Conservation (phyloP, 352 stramenopile species). For the Globisporangium paroecandrum region DNA sequence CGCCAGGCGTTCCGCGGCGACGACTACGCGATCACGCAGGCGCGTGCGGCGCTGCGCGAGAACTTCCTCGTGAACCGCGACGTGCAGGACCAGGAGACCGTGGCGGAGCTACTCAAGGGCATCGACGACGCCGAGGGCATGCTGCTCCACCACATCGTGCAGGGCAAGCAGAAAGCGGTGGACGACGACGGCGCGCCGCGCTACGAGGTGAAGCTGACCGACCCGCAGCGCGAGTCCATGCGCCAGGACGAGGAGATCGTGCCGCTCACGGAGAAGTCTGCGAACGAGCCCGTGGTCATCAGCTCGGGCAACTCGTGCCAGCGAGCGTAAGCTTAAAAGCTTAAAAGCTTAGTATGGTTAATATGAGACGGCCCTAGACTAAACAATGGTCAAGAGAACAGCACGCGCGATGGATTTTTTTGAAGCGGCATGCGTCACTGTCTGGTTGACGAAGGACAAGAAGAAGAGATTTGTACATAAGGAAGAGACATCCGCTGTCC, state of each 20-base stretch:
- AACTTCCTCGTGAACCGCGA: constrained; percentile 66
- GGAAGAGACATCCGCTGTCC: not conserved
- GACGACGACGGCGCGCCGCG: constrained; percentile 26
- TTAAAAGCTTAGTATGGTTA: not conserved
- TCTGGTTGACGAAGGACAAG: not conserved
- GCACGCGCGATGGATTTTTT: not conserved
- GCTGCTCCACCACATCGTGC: constrained; percentile 85
- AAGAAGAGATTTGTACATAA: constrained; percentile 10
- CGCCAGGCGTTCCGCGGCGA: constrained; percentile 71
- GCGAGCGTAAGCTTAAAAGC: constrained; percentile 31
- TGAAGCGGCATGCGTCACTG: not conserved
- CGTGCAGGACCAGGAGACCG: constrained; percentile 45
- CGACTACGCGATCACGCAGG: constrained; percentile 56
- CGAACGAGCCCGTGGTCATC: constrained; percentile 65
- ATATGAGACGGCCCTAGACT: not conserved
- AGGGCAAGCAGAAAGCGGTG: constrained; percentile 54
- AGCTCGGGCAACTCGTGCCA: constrained; percentile 80
- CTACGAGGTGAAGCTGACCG: constrained; percentile 77
- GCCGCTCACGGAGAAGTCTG: constrained; percentile 74
- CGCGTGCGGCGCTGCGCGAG: constrained; percentile 53
- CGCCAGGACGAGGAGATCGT: constrained; percentile 83
- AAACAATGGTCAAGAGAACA: constrained; percentile 2
- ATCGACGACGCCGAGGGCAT: constrained; percentile 82
- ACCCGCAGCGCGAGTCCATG: constrained; percentile 73
- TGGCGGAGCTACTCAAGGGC: constrained; percentile 62